A percentile compares a stretch with the other conserved stretches of the same genome.
These are phyloP conservation scores for Lactarius trivialis DNA, from an alignment of 768 basidiomycete genomes.

Conservation along the genomic window DNA sequence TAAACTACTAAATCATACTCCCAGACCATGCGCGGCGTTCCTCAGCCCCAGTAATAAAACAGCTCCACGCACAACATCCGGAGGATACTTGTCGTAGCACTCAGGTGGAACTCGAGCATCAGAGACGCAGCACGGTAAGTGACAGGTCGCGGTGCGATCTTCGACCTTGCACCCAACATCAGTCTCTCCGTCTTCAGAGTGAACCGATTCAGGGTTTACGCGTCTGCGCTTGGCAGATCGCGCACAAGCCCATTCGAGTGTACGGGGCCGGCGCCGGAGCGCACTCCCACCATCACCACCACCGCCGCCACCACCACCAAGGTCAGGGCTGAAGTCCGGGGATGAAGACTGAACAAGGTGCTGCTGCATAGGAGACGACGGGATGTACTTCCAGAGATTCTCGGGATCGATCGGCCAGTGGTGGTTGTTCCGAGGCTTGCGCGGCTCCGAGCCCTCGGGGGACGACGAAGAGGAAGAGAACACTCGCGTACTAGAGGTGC, in stretches of 20 bases:
- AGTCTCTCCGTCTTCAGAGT: constrained; percentile 22
- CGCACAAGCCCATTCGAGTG: constrained; percentile 43
- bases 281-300: constrained; percentile 2
- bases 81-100: constrained; percentile 24
- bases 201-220: constrained; percentile 7
- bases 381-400: constrained; percentile 30
- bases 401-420: constrained; percentile 17
- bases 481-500: not conserved
- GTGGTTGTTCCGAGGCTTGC: constrained; percentile 13
- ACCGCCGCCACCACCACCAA: not conserved
- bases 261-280: constrained; percentile 26
- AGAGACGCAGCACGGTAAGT: not conserved
- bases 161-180: constrained; percentile 12
- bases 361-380: constrained; percentile 26
- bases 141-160: not conserved
- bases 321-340: constrained; percentile 16
- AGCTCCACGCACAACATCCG: constrained; percentile 29
- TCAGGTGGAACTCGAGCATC: constrained; percentile 22
- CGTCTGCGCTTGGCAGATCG: constrained; percentile 35
- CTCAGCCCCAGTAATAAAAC: constrained; percentile 26
- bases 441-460: not conserved
- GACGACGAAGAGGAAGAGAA: constrained; percentile 11
- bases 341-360: constrained; percentile 21
- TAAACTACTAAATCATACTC: constrained; percentile 5
- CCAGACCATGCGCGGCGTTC: not conserved